A percentile compares a stretch with the other conserved stretches of the same genome.
phyloP scores from a whole-genome alignment of 2,329 filamentous ascomycete genomes.

The Penicillium occitanis region DNA sequence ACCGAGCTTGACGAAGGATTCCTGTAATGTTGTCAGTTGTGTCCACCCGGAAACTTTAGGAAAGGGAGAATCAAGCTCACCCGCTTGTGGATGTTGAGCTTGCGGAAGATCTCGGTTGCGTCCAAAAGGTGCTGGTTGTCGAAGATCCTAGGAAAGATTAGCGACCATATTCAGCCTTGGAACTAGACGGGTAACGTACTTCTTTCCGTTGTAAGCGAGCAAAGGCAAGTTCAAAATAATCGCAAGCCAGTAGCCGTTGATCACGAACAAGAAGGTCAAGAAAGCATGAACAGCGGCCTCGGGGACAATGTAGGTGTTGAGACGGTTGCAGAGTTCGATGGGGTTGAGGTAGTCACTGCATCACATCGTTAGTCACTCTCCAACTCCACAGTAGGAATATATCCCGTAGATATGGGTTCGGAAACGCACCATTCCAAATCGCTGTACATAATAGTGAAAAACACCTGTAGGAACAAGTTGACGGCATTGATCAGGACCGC shows the following conservation, averaged over 20 bases:
- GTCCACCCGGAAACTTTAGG: not conserved
- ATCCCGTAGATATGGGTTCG: not conserved
- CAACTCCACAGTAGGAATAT: not conserved
- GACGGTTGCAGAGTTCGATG: conserved; percentile 99
- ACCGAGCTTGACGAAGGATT: conserved; percentile 98
- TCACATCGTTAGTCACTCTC: conserved; percentile 31
- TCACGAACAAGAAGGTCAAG: conserved; percentile 90
- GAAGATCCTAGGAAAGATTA: conserved; percentile 67
- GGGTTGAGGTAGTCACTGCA: conserved; percentile 98
- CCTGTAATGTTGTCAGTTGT: conserved; percentile 53
- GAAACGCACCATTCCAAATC: conserved; percentile 89
- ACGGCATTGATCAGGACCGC: conserved; percentile 99
- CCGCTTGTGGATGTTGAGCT: conserved; percentile 99
- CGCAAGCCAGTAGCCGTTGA: conserved; percentile 98
- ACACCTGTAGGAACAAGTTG: conserved; percentile 99
- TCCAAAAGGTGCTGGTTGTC: conserved; percentile 97
- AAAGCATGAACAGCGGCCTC: conserved; percentile 97
- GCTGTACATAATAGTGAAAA: conserved; percentile 99
- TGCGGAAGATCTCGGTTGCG: conserved; percentile 98
- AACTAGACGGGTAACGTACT: conserved; percentile 61
- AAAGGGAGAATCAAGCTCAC: conserved; percentile 47
- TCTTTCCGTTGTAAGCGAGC: conserved; percentile 92
- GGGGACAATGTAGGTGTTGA: conserved; percentile 99
- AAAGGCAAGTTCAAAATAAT: conserved; percentile 89
- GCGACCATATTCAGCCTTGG: not conserved